Evolutionary conservation across 2,329 filamentous ascomycete genomes (phyloP).

Genomic region (Hypoxylon sp.): DNA sequence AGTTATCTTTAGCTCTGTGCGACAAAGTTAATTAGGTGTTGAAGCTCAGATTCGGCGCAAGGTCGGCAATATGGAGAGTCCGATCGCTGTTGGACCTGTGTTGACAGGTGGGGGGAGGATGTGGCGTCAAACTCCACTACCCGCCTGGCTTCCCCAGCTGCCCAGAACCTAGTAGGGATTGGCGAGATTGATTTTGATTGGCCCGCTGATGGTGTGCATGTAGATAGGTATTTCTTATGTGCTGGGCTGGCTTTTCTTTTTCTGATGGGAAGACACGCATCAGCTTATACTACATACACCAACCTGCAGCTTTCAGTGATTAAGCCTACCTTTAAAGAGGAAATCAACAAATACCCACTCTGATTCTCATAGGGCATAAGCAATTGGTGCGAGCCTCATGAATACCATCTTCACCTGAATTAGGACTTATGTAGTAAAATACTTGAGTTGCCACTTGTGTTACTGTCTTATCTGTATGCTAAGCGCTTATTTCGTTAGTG

Average conservation of each 20-base stretch:
- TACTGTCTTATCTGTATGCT: background rate
- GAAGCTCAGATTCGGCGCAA: conserved; percentile 28
- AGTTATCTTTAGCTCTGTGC: conserved; percentile 1
- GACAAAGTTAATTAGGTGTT: conserved; percentile 21
- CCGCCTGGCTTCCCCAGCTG: conserved; percentile 47
- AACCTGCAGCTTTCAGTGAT: no score
- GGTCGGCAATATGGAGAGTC: conserved; percentile 27
- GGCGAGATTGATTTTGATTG: conserved; percentile 17
- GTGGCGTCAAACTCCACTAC: conserved; percentile 35
- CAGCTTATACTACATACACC: no score
- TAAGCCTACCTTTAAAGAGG: no score
- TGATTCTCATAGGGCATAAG: background rate
- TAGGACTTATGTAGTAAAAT: background rate
- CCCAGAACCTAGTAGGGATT: conserved; percentile 37
- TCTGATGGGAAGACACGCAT: background rate
- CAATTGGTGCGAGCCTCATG: background rate
- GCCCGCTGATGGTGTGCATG: conserved; percentile 1
- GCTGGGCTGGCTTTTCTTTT: conserved; percentile 5
- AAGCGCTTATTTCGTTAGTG: background rate
- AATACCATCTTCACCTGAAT: background rate
- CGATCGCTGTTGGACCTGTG: conserved; percentile 16
- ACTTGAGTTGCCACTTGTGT: background rate
- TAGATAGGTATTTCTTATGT: conserved; percentile 5
- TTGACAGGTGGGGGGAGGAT: conserved; percentile 28
- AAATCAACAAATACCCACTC: background rate